These are phyloP conservation scores for Lachnellula cervina DNA, from an alignment of 2,329 filamentous ascomycete genomes.

Conservation along the genomic window DNA sequence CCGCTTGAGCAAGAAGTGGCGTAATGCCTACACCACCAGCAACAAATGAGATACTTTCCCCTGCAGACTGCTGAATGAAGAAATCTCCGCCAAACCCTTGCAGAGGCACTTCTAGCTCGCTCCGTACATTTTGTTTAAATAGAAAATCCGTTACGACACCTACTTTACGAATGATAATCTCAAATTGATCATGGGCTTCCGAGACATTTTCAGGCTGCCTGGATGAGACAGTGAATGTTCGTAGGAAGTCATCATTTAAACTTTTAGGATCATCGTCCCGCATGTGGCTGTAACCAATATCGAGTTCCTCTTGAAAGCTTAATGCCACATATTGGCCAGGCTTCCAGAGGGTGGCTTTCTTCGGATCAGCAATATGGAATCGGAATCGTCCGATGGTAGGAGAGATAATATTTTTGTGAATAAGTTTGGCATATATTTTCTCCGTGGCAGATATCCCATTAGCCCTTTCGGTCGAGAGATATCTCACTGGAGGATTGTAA, in stretches of 20 bases:
- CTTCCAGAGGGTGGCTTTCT: slow-evolving; percentile 43
- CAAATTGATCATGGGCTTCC: slow-evolving; percentile 40
- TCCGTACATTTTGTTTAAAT: slow-evolving; percentile 50
- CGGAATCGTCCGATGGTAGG: slow-evolving; percentile 63
- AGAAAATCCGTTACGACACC: slow-evolving; percentile 65
- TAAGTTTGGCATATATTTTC: slow-evolving; percentile 45
- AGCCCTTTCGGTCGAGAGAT: slow-evolving; percentile 53
- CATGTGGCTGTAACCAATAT: slow-evolving; percentile 78
- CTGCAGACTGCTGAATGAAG: slow-evolving; percentile 32
- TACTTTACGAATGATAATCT: slow-evolving; percentile 67
- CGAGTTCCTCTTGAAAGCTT: slow-evolving; percentile 64
- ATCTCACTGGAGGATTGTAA: slow-evolving; percentile 72
- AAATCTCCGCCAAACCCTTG: slow-evolving; percentile 70
- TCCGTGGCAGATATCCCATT: slow-evolving; percentile 8
- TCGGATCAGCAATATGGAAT: slow-evolving; percentile 43
- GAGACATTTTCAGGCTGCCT: slow-evolving; percentile 16
- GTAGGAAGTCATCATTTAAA: slow-evolving; percentile 77
- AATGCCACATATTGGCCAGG: slow-evolving; percentile 76
- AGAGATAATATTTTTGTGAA: slow-evolving; percentile 55
- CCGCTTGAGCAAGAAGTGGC: slow-evolving; percentile 68
- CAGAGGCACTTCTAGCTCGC: slow-evolving; percentile 58
- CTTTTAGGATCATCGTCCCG: slow-evolving; percentile 71
- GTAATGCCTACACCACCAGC: slow-evolving; percentile 82
- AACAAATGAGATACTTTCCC: slow-evolving; percentile 51
- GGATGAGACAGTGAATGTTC: slow-evolving; percentile 78